Evolutionary conservation across 1,284 basidiomycete genomes (phyloP).

Genomic region (Sporisorium iseilematis-ciliati): DNA sequence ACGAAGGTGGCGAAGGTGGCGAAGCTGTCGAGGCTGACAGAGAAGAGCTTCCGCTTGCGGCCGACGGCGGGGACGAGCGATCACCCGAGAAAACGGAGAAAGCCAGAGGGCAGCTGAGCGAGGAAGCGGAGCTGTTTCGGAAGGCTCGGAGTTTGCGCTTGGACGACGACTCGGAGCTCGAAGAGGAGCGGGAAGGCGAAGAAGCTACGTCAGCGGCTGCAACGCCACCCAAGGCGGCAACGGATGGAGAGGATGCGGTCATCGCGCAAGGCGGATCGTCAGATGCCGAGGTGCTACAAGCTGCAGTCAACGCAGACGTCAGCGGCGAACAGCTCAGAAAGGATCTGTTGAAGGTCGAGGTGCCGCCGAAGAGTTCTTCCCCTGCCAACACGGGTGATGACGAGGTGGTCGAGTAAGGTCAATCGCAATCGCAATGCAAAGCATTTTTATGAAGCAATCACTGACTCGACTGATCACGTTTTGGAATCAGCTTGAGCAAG

Average conservation of each 20-base stretch:
- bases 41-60: too few species aligned
- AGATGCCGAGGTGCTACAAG: not conserved
- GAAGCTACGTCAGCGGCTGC: not conserved
- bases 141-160: constrained; percentile 48
- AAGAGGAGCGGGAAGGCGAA: not conserved
- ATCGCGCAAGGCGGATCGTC: not conserved
- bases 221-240: not conserved
- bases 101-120: constrained; percentile 57
- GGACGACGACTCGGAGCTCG: constrained; percentile 29
- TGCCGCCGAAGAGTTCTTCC: constrained; percentile 33
- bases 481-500: too few species aligned
- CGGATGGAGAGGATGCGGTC: not conserved
- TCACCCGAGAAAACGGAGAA: constrained; percentile 31
- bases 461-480: too few species aligned
- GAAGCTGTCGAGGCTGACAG: not conserved
- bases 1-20: too few species aligned
- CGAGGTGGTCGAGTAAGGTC: too few species aligned
- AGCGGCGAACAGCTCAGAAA: constrained; percentile 57
- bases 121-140: constrained; percentile 64
- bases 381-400: not conserved
- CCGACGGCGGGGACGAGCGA: not conserved
- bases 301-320: constrained; percentile 26
- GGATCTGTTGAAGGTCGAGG: constrained; percentile 46
- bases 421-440: not conserved
- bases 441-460: too few species aligned